Evolutionary conservation across 306 rosid genomes (phyloP).

Genomic region (Cicer bijugum): DNA sequence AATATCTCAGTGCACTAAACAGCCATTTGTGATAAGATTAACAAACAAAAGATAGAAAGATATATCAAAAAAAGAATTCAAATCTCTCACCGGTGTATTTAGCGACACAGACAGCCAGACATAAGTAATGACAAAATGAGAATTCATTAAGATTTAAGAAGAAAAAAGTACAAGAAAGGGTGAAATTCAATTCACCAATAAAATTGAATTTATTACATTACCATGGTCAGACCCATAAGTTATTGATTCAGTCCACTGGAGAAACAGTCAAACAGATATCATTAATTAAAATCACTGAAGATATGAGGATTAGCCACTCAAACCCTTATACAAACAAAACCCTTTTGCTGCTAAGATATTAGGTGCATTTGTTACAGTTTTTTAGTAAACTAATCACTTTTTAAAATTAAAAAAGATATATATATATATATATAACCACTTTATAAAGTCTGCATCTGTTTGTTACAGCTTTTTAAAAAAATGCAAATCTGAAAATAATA

Average conservation of each 20-base stretch:
- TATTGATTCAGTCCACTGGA: neutral
- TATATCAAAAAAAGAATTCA: constrained; percentile 25
- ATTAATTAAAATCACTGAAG: neutral
- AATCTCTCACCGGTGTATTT: neutral
- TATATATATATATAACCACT: too few species aligned
- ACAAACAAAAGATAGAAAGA: constrained; percentile 33
- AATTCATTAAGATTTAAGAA: neutral
- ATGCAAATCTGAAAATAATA: too few species aligned
- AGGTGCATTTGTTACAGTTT: too few species aligned
- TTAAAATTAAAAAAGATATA: too few species aligned
- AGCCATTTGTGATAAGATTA: constrained; percentile 17
- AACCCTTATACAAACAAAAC: constrained; percentile 15
- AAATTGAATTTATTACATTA: constrained; percentile 22
- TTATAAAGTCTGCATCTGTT: too few species aligned
- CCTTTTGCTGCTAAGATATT: neutral
- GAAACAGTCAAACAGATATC: constrained; percentile 14
- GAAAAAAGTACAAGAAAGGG: constrained; percentile 10
- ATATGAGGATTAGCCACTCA: constrained; percentile 18
- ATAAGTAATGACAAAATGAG: neutral
- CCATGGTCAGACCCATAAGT: neutral
- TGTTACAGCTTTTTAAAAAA: too few species aligned
- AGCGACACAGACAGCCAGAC: neutral
- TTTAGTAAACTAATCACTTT: too few species aligned
- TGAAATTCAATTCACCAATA: constrained; percentile 16
- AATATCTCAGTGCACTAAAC: constrained; percentile 20